Base-by-base conservation (phyloP, 2,329 filamentous ascomycete genomes). In the Tolypocladium inflatum region DNA sequence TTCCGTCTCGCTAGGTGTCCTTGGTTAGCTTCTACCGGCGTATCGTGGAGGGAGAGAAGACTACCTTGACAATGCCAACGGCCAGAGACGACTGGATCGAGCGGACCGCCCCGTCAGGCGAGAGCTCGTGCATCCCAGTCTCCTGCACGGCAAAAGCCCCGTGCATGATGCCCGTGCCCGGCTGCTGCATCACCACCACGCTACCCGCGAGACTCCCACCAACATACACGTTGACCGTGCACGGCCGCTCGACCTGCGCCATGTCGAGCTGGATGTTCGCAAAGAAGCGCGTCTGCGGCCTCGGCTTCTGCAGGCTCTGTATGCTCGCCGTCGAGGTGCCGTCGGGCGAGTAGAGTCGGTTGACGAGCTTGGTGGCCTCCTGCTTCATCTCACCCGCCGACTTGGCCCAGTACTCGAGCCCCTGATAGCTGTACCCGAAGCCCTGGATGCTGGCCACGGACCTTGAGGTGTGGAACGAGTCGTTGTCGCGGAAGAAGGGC, bases 141-240 rank as follows among this genome's bases (percentile, higher is more conserved):
- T 77, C 64, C 66, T 88, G 86, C 71, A 91, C 88, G 11, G 78
- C 72, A 42, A 74, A 66, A 30, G 64, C 66, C 33, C 70, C 72
- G 58, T 72, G 61, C 7, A 70, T 53, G 35, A 61, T 67, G 54
- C 72, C 74, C 15, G 57, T 60, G 2, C 63, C 59, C 26, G 72
- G 74, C 61, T 71, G 70, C 58, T 63, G 64, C 70, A 75, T 71
- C 54, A 76, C 65, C 1, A 72, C 69, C 52, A 74, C 62, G 48
- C 66, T 70, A 23, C 71, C 73, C 19, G 70, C 69, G 17, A 62
- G 61, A 57, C 69, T 64, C 35, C 66, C 69, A 23, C 65, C 64
- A 23, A 76, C 60, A 43, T 67, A 73, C 48, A 76, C 55, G 52
- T 68, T 65, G 54, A 76, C 65, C 37, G 66, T 64, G 59, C 67